These are phyloP conservation scores for Kurtzmaniella fragi DNA, from an alignment of 805 yeast species.

Conservation along the genomic window DNA sequence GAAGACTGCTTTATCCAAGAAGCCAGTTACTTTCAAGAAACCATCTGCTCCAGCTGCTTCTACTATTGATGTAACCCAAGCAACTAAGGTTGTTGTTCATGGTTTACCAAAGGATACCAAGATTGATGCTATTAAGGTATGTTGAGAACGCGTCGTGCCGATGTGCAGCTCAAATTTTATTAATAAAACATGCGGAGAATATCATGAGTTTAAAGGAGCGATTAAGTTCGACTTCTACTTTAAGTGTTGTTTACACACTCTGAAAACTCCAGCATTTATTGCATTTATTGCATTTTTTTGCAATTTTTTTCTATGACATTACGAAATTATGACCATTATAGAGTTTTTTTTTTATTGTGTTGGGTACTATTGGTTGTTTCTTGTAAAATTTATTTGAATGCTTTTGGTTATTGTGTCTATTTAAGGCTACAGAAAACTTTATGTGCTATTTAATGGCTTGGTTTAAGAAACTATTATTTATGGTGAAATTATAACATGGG, in stretches of 20 bases:
- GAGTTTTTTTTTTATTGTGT: background rate
- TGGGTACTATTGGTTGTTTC: no score
- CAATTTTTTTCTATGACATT: constrained; percentile 1
- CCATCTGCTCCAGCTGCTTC: constrained; percentile 15
- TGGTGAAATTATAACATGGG: no score
- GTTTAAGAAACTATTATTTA: no score
- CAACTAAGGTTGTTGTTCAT: constrained; percentile 80
- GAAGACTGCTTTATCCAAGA: constrained; percentile 25
- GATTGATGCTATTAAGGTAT: constrained; percentile 80
- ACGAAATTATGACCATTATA: background rate
- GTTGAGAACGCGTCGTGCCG: constrained; percentile 28
- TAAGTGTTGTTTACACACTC: background rate
- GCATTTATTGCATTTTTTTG: background rate
- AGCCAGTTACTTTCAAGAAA: constrained; percentile 27
- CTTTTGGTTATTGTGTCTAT: no score
- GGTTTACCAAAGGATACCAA: constrained; percentile 84
- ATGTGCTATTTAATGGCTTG: no score
- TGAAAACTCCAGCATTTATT: background rate
- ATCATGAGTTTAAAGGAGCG: no score
- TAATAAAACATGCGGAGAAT: no score
- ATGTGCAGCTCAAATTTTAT: no score
- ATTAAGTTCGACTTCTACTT: no score
- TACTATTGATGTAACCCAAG: constrained; percentile 45
- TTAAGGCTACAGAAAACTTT: no score
- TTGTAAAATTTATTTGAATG: no score